phyloP scores from a whole-genome alignment of 495 filamentous ascomycete genomes.

The Neurospora tetrasperma region DNA sequence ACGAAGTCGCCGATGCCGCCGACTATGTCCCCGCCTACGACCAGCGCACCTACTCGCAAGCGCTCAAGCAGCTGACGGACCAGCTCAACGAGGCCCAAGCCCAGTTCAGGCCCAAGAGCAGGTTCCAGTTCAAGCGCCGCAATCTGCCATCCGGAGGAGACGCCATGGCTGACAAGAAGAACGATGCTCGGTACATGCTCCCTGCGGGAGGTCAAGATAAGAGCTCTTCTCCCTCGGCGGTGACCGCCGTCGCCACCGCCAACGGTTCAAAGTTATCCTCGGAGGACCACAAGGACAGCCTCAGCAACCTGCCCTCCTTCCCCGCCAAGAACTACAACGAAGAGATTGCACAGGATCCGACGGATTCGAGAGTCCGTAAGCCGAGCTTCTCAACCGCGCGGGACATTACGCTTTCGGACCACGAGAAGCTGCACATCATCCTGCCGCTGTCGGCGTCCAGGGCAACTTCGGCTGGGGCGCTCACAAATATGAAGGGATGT shows the following conservation, averaged over 20 bases:
- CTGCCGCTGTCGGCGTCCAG: conserved; percentile 57
- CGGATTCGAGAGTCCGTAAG: conserved; percentile 31
- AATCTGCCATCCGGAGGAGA: neutral
- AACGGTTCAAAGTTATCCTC: neutral
- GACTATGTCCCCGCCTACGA: conserved; percentile 38
- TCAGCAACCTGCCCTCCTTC: conserved; percentile 19
- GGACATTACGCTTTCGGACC: conserved; percentile 53
- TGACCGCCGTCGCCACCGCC: neutral
- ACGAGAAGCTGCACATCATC: conserved; percentile 56
- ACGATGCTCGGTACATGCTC: conserved; percentile 3
- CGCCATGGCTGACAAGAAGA: conserved; percentile 2
- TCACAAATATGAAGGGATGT: conserved; percentile 62
- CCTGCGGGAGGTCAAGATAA: neutral
- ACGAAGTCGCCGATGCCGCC: conserved; percentile 33
- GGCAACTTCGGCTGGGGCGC: conserved; percentile 57
- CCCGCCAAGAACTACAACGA: conserved; percentile 39
- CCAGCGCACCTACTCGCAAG: conserved; percentile 32
- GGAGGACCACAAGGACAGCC: conserved; percentile 20
- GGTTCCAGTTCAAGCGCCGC: conserved; percentile 37
- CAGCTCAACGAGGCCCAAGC: conserved; percentile 33
- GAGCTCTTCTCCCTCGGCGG: neutral
- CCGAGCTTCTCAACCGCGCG: conserved; percentile 51
- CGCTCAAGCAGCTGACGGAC: conserved; percentile 32
- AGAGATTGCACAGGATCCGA: conserved; percentile 26
- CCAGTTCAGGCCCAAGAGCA: conserved; percentile 29